Evolutionary conservation across 345 rosid species (phyloP).

Genomic region (Theobroma cacao): DNA sequence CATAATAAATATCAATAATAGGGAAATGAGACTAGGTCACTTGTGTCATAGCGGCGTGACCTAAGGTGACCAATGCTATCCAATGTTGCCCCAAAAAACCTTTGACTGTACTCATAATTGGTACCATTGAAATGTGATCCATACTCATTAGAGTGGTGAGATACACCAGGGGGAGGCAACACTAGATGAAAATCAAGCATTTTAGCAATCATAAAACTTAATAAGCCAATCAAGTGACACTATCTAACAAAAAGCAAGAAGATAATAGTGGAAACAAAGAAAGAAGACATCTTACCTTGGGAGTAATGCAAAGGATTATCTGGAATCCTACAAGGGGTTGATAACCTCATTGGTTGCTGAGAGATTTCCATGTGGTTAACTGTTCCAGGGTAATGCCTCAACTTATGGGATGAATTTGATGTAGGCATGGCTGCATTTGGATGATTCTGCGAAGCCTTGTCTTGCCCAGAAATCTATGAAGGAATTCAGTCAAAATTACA

Average conservation of each 20-base stretch:
- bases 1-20: conserved; percentile 24
- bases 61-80: conserved; percentile 56
- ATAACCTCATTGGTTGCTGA: conserved; percentile 32
- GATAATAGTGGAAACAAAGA: background rate
- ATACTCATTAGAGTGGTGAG: conserved; percentile 41
- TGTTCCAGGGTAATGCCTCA: conserved; percentile 34
- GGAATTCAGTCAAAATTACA: conserved; percentile 1
- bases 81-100: conserved; percentile 54
- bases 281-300: conserved; percentile 31
- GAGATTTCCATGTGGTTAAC: conserved; percentile 31
- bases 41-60: conserved; percentile 49
- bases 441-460: conserved; percentile 43
- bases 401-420: conserved; percentile 31
- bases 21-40: conserved; percentile 34
- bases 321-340: conserved; percentile 29
- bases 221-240: background rate
- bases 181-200: conserved; percentile 34
- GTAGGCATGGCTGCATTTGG: conserved; percentile 14
- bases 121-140: conserved; percentile 46
- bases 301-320: conserved; percentile 31
- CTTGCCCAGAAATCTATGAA: conserved; percentile 83
- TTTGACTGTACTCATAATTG: conserved; percentile 59
- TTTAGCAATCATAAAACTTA: conserved; percentile 19
- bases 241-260: background rate
- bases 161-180: conserved; percentile 55